Base-by-base conservation (phyloP, 2,329 filamentous ascomycete species). In the Microcyclospora pomicola region DNA sequence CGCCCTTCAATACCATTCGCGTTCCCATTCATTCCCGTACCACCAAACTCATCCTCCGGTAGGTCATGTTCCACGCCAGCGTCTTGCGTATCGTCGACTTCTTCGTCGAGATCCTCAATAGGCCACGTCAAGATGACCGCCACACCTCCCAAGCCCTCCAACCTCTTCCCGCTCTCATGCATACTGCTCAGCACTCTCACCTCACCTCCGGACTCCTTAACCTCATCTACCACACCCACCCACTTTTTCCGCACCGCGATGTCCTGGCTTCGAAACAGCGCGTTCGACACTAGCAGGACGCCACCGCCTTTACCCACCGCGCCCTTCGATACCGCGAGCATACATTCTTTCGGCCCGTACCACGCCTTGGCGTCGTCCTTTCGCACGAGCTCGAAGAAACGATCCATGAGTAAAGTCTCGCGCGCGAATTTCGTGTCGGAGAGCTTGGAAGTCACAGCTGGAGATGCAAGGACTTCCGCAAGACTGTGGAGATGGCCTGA, bases 81-180 rank as follows among this genome's bases (percentile, higher is more conserved):
- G 10, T 44, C 42, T 27, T 44, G 43, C 14, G 42, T 42, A 24
- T 42, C 44, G 11, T 48, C 51, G 31, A 50, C 42, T 15, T 43
- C 51, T 2, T 80, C 77, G 27, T 87, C 79, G 45, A 93, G 83
- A 33, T 92, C 66, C 48, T 92, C 86, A 13, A 96, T 71, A 0
- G 91, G 87, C 57, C 87, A 98, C 10, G 88, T 95, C 45, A 95
- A 64, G 19, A 95, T 80, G 1, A 86, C 86, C 12, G 88, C 91
- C 44, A 98, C 80, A 13, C 86, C 82, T 1, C 91, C 87, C 42
- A 96, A 59, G 10, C 78, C 81, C 48, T 87, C 83, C 11, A 98
- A 62, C 42, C 86, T 69, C 63, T 81, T 80, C 1, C 91, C 91
- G 58, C 87, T 95, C 65, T 95, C 88, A 59, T 96, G 88, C 53